phyloP scores from a whole-genome alignment of 441 rosid species.

The Arabidopsis lyrata region DNA sequence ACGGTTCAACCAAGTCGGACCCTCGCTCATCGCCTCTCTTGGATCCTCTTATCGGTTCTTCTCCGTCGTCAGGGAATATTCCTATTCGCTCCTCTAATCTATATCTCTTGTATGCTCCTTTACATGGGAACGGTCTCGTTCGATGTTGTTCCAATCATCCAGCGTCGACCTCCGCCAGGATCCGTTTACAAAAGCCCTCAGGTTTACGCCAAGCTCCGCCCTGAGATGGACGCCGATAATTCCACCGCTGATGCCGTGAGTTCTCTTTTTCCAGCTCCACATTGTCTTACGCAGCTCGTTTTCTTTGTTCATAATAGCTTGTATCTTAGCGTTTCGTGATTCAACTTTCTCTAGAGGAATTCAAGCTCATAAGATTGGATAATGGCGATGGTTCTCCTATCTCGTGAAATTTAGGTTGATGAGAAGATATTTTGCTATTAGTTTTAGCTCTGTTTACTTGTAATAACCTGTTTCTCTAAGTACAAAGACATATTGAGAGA shows the following conservation, averaged over 20 bases:
- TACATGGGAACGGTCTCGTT: constrained; percentile 91
- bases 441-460: constrained; percentile 22
- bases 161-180: constrained; percentile 74
- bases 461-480: constrained; percentile 8
- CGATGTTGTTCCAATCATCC: constrained; percentile 70
- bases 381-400: constrained; percentile 8
- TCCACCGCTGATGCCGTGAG: constrained; percentile 90
- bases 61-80: constrained; percentile 94
- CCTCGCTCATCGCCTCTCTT: constrained; percentile 78
- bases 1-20: constrained; percentile 62
- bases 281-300: constrained; percentile 1
- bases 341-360: constrained; percentile 19
- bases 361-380: constrained; percentile 20
- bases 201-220: constrained; percentile 78
- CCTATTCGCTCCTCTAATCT: constrained; percentile 85
- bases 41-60: constrained; percentile 83
- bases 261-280: constrained; percentile 11
- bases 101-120: constrained; percentile 90
- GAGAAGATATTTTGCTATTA: constrained; percentile 15
- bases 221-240: constrained; percentile 90
- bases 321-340: constrained; percentile 6
- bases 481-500: constrained; percentile 9
- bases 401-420: constrained; percentile 15
- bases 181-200: constrained; percentile 92
- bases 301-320: constrained; percentile 4